Percentiles rank a stretch among this genome's conserved stretches.
phyloP scores from a whole-genome alignment of 202 grass and related monocot genomes.

The Elaeis oleifera region DNA sequence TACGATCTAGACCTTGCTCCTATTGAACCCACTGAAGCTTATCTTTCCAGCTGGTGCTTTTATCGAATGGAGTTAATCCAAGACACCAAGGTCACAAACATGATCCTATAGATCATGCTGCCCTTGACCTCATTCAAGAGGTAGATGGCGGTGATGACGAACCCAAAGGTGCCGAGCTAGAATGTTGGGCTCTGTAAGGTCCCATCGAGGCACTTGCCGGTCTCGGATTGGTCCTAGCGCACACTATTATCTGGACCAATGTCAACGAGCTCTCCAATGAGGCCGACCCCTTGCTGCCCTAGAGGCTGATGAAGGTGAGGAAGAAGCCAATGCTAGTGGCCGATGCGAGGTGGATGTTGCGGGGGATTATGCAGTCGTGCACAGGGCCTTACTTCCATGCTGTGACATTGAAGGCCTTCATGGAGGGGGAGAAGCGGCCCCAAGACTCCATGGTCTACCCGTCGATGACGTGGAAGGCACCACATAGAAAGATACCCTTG shows the following conservation, averaged over 20 bases:
- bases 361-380: slow-evolving; percentile 34
- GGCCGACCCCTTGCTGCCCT: slow-evolving; percentile 44
- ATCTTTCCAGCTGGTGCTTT: slow-evolving; percentile 36
- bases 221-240: slow-evolving; percentile 41
- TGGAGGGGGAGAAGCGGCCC: too few relatives aligned
- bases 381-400: too few relatives aligned
- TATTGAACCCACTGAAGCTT: slow-evolving; percentile 39
- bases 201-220: slow-evolving; percentile 46
- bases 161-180: slow-evolving; percentile 59
- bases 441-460: too few relatives aligned
- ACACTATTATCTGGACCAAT: slow-evolving; percentile 48
- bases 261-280: slow-evolving; percentile 63
- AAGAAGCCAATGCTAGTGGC: slow-evolving; percentile 60
- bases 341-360: slow-evolving; percentile 47
- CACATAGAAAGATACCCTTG: too few relatives aligned
- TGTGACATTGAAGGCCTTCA: too few relatives aligned
- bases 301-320: slow-evolving; percentile 60
- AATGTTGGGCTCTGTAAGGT: slow-evolving; percentile 62
- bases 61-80: slow-evolving; percentile 72
- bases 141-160: slow-evolving; percentile 45
- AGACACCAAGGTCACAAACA: slow-evolving; percentile 48
- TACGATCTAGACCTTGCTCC: slow-evolving; percentile 29
- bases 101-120: slow-evolving; percentile 57
- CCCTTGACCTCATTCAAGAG: slow-evolving; percentile 46
- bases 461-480: too few relatives aligned